These are phyloP conservation scores for Anisodus acutangulus DNA, from an alignment of 257 asterid genomes.

Conservation along the genomic window DNA sequence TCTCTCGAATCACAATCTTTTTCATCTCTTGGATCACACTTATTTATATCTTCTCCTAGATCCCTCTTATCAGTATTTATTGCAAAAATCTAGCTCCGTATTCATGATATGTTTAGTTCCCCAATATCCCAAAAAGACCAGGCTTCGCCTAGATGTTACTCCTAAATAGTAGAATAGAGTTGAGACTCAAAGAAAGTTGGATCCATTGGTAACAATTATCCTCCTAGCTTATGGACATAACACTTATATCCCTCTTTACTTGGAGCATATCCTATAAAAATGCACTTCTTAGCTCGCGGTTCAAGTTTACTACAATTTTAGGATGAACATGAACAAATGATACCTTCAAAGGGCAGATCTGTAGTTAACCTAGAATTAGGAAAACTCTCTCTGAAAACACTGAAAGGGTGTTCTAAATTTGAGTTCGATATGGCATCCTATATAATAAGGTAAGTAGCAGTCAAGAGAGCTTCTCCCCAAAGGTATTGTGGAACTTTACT, in stretches of 20 bases:
- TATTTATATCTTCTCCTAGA: neutral
- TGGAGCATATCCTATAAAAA: slow-evolving; percentile 15
- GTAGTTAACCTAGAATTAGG: neutral
- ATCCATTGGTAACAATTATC: neutral
- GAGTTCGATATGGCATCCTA: neutral
- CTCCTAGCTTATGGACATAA: neutral
- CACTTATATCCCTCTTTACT: slow-evolving; percentile 11
- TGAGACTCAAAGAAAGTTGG: slow-evolving; percentile 18
- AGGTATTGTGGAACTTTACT: neutral
- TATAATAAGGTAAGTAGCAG: neutral
- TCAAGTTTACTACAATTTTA: neutral
- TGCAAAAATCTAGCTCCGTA: neutral
- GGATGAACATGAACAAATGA: neutral
- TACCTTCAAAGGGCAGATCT: neutral
- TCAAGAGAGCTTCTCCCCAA: slow-evolving; percentile 11
- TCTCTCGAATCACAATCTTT: neutral
- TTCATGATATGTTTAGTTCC: neutral
- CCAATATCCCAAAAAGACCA: neutral
- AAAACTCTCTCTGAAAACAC: neutral
- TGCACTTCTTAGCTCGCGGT: neutral
- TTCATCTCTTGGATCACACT: neutral
- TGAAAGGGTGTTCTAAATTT: neutral
- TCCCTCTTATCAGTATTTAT: neutral
- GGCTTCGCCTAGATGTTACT: neutral
- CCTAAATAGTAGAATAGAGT: neutral